These are phyloP conservation scores for Arthroderma sp. DNA, from an alignment of 2,329 filamentous ascomycete species.

Conservation along the genomic window DNA sequence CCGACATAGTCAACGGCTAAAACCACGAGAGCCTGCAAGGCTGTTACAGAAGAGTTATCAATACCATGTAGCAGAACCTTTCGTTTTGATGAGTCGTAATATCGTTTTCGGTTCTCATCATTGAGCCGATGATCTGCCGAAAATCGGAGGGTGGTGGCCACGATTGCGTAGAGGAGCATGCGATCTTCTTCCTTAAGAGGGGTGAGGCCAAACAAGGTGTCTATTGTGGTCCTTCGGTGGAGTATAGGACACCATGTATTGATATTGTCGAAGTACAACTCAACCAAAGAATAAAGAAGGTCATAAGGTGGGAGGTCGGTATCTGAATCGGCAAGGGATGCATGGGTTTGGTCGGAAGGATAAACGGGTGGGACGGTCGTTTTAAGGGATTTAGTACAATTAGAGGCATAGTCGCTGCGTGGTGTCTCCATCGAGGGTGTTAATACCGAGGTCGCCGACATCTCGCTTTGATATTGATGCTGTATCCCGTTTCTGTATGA, in stretches of 20 bases:
- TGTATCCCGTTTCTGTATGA: slow-evolving; percentile 18
- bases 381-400: slow-evolving; percentile 20
- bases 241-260: slow-evolving; percentile 82
- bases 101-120: slow-evolving; percentile 57
- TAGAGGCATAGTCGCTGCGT: slow-evolving; percentile 34
- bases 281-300: slow-evolving; percentile 57
- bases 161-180: slow-evolving; percentile 74
- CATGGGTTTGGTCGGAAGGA: slow-evolving; percentile 33
- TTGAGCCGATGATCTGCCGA: slow-evolving; percentile 65
- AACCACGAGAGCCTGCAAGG: slow-evolving; percentile 76
- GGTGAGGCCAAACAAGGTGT: slow-evolving; percentile 65
- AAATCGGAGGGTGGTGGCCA: slow-evolving; percentile 75
- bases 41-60: slow-evolving; percentile 79
- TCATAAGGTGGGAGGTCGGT: slow-evolving; percentile 63
- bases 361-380: slow-evolving; percentile 37
- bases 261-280: slow-evolving; percentile 67
- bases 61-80: slow-evolving; percentile 77
- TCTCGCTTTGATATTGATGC: slow-evolving; percentile 14
- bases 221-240: slow-evolving; percentile 69
- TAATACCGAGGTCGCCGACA: slow-evolving; percentile 14
- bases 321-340: slow-evolving; percentile 38
- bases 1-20: slow-evolving; percentile 74
- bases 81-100: slow-evolving; percentile 70
- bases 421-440: slow-evolving; percentile 15
- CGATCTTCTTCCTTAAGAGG: slow-evolving; percentile 68